Evolutionary conservation across 345 rosid species (phyloP).

Genomic region (Bruguiera parviflora): DNA sequence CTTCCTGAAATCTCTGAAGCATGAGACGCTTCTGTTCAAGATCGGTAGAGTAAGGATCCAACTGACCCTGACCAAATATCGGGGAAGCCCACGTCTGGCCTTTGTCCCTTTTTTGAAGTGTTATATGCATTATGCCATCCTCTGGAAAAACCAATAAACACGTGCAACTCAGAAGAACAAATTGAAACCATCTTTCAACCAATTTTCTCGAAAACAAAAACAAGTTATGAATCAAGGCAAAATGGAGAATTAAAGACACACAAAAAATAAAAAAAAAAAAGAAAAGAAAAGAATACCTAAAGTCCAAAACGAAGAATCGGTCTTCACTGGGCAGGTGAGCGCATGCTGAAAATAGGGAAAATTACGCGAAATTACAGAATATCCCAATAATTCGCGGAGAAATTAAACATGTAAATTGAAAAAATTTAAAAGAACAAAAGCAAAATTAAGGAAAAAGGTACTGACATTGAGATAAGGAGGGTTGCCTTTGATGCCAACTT

Average conservation of each 20-base stretch:
- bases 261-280: background rate
- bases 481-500: slow-evolving; percentile 93
- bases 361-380: background rate
- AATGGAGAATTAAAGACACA: background rate
- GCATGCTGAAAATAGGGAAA: slow-evolving; percentile 50
- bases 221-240: too few species aligned
- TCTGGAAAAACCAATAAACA: slow-evolving; percentile 35
- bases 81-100: slow-evolving; percentile 94
- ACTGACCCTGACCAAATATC: slow-evolving; percentile 68
- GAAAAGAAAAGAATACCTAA: slow-evolving; percentile 41
- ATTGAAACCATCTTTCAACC: background rate
- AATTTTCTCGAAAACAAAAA: background rate
- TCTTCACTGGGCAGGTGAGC: slow-evolving; percentile 67
- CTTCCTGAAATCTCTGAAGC: slow-evolving; percentile 97
- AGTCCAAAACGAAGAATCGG: slow-evolving; percentile 91
- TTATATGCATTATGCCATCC: slow-evolving; percentile 81
- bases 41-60: slow-evolving; percentile 66
- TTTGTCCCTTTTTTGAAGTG: slow-evolving; percentile 82
- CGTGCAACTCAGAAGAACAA: background rate
- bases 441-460: background rate
- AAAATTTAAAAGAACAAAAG: background rate
- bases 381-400: background rate
- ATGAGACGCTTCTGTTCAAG: slow-evolving; percentile 85
- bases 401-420: background rate
- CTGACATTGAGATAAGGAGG: slow-evolving; percentile 88